Conservation (phyloP, 2,329 filamentous ascomycete genomes). For the Parascedosporium putredinis region DNA sequence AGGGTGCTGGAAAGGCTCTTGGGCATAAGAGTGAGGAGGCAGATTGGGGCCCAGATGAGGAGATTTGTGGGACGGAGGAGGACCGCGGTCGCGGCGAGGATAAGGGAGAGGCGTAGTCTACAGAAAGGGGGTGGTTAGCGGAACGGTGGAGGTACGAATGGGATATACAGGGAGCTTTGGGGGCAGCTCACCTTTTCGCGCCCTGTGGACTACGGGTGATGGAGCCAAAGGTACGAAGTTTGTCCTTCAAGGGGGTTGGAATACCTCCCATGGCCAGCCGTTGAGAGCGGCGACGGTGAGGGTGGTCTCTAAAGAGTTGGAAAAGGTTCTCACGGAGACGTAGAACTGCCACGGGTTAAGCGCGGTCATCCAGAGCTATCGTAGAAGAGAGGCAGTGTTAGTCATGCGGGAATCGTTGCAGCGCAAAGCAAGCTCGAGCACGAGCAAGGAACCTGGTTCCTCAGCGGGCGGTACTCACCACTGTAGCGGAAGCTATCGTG, state of each 20-base stretch:
- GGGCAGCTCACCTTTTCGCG: conserved; percentile 2
- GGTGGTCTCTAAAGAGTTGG: conserved; percentile 87
- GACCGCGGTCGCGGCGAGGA: conserved; percentile 71
- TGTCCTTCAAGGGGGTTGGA: conserved; percentile 32
- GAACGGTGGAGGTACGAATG: too few relatives aligned
- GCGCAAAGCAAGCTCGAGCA: too few relatives aligned
- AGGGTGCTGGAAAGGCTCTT: conserved; percentile 14
- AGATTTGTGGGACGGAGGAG: conserved; percentile 83
- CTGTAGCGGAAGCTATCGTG: conserved; percentile 18
- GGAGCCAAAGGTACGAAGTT: conserved; percentile 20
- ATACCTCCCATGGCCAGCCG: conserved; percentile 78
- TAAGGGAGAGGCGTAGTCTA: conserved; percentile 46
- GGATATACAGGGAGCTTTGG: too few relatives aligned
- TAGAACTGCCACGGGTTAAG: conserved; percentile 95
- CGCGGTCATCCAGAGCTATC: conserved; percentile 61
- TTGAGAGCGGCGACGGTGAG: conserved; percentile 70
- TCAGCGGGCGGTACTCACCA: too few relatives aligned
- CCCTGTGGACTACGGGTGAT: background rate
- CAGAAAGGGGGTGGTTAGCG: conserved; percentile 16
- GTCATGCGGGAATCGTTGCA: too few relatives aligned
- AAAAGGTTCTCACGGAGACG: conserved; percentile 84
- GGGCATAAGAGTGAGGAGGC: conserved; percentile 33
- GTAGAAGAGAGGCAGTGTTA: too few relatives aligned
- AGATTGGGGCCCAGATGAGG: conserved; percentile 69
- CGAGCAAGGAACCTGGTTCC: too few relatives aligned